Conservation (phyloP, 73 alveolate genomes). For the Paramecium caudatum region DNA sequence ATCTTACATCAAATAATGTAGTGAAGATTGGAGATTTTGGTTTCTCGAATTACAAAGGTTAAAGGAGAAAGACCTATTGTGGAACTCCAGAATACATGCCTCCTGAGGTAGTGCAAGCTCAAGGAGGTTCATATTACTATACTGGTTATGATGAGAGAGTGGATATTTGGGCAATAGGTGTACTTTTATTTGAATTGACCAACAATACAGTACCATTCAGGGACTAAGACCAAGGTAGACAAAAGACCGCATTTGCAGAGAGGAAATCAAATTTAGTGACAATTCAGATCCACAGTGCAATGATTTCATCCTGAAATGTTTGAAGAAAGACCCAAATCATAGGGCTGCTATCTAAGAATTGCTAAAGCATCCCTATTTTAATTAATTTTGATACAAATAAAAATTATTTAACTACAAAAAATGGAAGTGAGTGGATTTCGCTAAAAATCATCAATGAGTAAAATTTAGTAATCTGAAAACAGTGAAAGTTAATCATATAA, state of each 20-base stretch:
- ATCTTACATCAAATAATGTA: not conserved
- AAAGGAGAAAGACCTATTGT: conserved; percentile 20
- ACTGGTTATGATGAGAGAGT: conserved; percentile 85
- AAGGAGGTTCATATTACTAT: not conserved
- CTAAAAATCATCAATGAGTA: too few species aligned
- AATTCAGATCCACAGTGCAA: not conserved
- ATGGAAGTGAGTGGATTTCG: too few species aligned
- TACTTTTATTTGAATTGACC: conserved; percentile 79
- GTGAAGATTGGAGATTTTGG: conserved; percentile 41
- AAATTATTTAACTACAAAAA: too few species aligned
- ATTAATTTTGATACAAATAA: too few species aligned
- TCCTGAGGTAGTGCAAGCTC: not conserved
- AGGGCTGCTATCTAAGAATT: conserved; percentile 46
- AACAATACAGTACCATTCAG: conserved; percentile 83
- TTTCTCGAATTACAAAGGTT: conserved; percentile 16
- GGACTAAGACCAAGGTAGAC: not conserved
- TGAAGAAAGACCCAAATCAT: conserved; percentile 29
- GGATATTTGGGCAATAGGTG: conserved; percentile 95
- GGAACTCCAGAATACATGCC: conserved; percentile 55
- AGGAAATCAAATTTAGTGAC: not conserved
- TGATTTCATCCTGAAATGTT: conserved; percentile 10
- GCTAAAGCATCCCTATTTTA: conserved; percentile 3
- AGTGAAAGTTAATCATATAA: not conserved
- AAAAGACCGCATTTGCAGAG: conserved; percentile 18
- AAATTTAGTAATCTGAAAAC: too few species aligned